Conservation (phyloP, 495 filamentous ascomycete genomes). For the Xylaria longipes region DNA sequence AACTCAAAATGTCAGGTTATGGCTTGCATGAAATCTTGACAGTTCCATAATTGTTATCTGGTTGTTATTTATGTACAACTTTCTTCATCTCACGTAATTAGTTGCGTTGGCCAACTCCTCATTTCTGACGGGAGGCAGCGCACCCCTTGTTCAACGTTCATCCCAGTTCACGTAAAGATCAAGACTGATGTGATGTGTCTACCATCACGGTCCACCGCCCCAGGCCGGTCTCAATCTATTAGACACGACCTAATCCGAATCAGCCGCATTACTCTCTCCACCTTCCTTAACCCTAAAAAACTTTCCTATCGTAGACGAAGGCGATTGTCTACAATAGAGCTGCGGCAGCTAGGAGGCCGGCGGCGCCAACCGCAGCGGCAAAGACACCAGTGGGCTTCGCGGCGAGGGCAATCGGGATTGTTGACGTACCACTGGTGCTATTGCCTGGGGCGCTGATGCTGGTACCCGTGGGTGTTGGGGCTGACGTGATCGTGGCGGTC, state of each 20-base stretch:
- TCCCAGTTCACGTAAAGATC: background rate
- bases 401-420: background rate
- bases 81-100: background rate
- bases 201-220: background rate
- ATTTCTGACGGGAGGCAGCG: background rate
- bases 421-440: background rate
- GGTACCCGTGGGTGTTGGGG: background rate
- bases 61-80: background rate
- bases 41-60: background rate
- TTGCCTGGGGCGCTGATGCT: background rate
- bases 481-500: conserved; percentile 4
- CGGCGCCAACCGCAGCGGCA: background rate
- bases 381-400: background rate
- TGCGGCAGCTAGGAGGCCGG: conserved; percentile 20
- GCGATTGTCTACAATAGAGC: conserved; percentile 32
- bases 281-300: background rate
- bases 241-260: background rate
- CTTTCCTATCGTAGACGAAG: background rate
- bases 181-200: background rate
- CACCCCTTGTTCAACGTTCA: background rate
- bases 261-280: background rate
- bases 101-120: background rate
- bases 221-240: background rate
- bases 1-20: background rate
- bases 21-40: background rate